Evolutionary conservation across 306 rosid species (phyloP), one percentile per base, ranked within the genome.

Genomic region (Fragaria ananassa): DNA sequence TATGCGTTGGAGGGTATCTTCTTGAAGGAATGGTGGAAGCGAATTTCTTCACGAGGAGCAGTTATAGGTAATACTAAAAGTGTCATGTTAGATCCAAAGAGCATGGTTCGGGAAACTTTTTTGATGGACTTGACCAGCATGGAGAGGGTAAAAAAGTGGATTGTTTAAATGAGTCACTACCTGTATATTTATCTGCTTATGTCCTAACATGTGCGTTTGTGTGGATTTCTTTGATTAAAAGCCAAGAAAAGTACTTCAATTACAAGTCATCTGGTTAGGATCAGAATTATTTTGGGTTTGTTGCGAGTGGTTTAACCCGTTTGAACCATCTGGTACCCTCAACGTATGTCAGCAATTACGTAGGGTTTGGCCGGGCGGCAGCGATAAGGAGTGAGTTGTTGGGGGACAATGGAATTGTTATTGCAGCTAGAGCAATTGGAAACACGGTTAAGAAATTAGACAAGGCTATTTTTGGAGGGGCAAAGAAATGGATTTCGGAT

Each of bases 241-340:
- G 70, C 21, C 82, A 87, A 68, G 69, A 53, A 41, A 41, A n/a
- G 10, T 4, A 34, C 11, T 17, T 17, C 39, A 70, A 41, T 44
- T 42, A 15, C 21, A 23, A 50, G 25, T 39, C 7, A 15, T 5
- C 5, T 3, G 44, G 31, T 53, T 42, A 77, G 14, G 86, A 80
- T 60, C 80, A 62, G 9, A 58, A 27, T 54, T 80, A 80, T 50
- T 89, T 87, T 21, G 91, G 85, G 69, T 89, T 85, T 42, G 63
- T 81, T 13, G 91, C 88, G 0, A 89, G 93, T 3, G 93, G 86
- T 0, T 51, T 89, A 61, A 81, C 86, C 61, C 82, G 91, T 27
- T 12, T 87, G 60, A 76, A 58, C 1, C 71, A 47, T 37, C 78
- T 61, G 3, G 85, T 87, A 0, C 81, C 88, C 1, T 9, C 0